Evolutionary conservation across 2,329 filamentous ascomycete genomes (phyloP).

Genomic region (Aspergillus amoenus): DNA sequence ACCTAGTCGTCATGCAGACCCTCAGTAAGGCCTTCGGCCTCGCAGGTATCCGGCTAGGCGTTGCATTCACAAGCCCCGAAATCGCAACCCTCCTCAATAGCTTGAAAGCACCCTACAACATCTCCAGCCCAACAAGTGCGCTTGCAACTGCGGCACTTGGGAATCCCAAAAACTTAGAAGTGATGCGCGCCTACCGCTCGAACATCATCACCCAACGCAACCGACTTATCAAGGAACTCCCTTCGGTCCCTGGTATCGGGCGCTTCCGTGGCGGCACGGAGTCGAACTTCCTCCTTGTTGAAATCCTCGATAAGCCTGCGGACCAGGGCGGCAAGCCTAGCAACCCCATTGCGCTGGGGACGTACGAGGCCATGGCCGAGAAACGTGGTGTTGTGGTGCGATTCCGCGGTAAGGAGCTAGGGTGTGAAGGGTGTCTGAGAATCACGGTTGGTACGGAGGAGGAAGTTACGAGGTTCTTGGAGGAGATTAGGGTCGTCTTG

Average conservation of each 20-base stretch:
- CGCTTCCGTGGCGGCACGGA: constrained; percentile 74
- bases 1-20: constrained; percentile 96
- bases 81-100: constrained; percentile 83
- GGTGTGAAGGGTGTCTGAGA: constrained; percentile 82
- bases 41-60: constrained; percentile 87
- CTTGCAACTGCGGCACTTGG: constrained; percentile 71
- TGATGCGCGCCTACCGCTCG: constrained; percentile 71
- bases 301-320: constrained; percentile 69
- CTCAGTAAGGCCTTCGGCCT: constrained; percentile 97
- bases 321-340: constrained; percentile 66
- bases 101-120: constrained; percentile 95
- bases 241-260: constrained; percentile 74
- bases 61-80: constrained; percentile 72
- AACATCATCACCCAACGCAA: constrained; percentile 73
- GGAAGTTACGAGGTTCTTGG: constrained; percentile 78
- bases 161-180: constrained; percentile 62
- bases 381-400: constrained; percentile 85
- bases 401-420: constrained; percentile 89
- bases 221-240: constrained; percentile 71
- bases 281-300: constrained; percentile 87
- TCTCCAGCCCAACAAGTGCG: constrained; percentile 81
- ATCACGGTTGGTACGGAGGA: constrained; percentile 89
- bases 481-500: constrained; percentile 60
- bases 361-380: constrained; percentile 85
- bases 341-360: constrained; percentile 72